Base-by-base conservation (phyloP, 148 eudicot species). In the Polygonum maritimum region DNA sequence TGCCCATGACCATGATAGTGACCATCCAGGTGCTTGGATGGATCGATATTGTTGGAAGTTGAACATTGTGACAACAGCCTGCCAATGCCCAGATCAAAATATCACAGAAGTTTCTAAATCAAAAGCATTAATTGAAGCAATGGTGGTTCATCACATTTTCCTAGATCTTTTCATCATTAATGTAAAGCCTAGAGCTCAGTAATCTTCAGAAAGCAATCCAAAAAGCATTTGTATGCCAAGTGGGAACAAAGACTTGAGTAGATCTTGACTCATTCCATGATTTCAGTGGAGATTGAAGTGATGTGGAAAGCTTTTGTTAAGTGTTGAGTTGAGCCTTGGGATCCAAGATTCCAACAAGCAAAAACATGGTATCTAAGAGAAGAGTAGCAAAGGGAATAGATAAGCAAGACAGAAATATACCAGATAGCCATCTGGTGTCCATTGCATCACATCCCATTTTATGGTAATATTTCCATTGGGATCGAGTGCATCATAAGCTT, bases 1-100 rank as follows among this genome's bases (percentile, higher is more conserved):
- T 5, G 91, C 86, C 94, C 94, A 90, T 5, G 91, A 81, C 94
- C 94, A 90, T 35, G 88, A 83, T 72, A 90, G 76, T 39, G 85
- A 31, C 90, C 94, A 89, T 9, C 90, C 92, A 0, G 90, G 92
- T 4, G 86, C 86, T 81, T 81, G 83, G 35, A 87, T 85, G 80
- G 82, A 85, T 18, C 92, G 90, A 52, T 85, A 85, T 78, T 83
- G 86, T 76, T 89, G 88, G 83, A 83, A 87, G 79, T 89, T 89
- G 77, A 5, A 74, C 49, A 85, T 79, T 40, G 84, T 83, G 11
- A 85, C 82, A n/a, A 55, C 69, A 45, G 88, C 84, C 88, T 85
- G 40, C 73, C 49, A 48, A 10, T 48, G 7, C 18, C 18, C 18
- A 1, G 2, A 14, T 45, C 11, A 36, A 14, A 14, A 26, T 26